Conservation (phyloP, 202 grass and related monocot genomes). For the Setaria viridis region DNA sequence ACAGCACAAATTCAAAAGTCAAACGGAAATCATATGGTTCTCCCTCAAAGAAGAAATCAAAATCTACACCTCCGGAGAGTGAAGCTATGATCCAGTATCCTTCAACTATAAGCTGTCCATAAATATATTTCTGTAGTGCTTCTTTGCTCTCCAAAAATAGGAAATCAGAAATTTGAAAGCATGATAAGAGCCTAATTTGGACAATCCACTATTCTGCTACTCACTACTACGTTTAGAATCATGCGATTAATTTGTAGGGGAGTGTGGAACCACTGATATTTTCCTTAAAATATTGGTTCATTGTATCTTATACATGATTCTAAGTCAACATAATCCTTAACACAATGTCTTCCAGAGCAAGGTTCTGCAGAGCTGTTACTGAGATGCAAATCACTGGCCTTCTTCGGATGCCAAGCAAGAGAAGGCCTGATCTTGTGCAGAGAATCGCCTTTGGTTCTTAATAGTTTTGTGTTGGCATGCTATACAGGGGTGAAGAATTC, state of each 20-base stretch:
- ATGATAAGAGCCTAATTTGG: neutral
- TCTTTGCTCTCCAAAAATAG: neutral
- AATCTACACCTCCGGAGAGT: conserved; percentile 45
- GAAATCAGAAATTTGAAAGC: neutral
- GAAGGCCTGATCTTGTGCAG: conserved; percentile 86
- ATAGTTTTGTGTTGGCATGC: neutral
- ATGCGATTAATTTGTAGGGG: neutral
- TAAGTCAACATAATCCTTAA: conserved; percentile 53
- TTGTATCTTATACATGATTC: neutral
- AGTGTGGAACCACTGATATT: neutral
- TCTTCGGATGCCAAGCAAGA: conserved; percentile 86
- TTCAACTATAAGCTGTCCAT: conserved; percentile 25
- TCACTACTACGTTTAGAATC: neutral
- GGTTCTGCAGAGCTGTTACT: conserved; percentile 85
- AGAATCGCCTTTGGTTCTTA: conserved; percentile 83
- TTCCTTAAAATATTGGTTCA: neutral
- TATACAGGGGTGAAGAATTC: neutral
- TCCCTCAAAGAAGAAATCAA: conserved; percentile 75
- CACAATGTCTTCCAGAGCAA: conserved; percentile 61
- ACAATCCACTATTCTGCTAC: neutral
- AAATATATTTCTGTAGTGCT: neutral
- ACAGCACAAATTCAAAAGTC: conserved; percentile 39
- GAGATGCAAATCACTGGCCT: conserved; percentile 86
- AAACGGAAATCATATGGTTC: conserved; percentile 60
- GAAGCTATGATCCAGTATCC: conserved; percentile 85